These are phyloP conservation scores for Akanthomyces lecanii DNA, from an alignment of 2,329 filamentous ascomycete genomes.

Conservation along the genomic window DNA sequence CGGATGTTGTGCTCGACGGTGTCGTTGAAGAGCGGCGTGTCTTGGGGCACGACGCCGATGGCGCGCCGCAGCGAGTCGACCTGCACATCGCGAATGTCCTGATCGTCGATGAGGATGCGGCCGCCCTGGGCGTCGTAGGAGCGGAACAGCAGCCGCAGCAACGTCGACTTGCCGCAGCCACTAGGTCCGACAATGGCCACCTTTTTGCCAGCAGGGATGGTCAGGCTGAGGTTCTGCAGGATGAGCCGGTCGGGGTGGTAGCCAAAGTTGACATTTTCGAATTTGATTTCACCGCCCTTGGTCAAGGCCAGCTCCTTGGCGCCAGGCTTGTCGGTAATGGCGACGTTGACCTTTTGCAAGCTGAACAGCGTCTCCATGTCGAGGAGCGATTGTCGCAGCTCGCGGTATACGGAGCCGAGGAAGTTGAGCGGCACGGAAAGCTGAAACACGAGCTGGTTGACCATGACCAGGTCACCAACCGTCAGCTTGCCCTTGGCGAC, in stretches of 20 bases:
- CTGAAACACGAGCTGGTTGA: conserved; percentile 98
- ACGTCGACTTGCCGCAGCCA: conserved; percentile 93
- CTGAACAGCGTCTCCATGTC: conserved; percentile 99
- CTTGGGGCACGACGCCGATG: conserved; percentile 95
- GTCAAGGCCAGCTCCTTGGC: conserved; percentile 69
- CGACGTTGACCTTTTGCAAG: conserved; percentile 91
- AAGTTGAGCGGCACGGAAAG: conserved; percentile 96
- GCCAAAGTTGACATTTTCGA: conserved; percentile 92
- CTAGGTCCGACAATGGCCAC: conserved; percentile 92
- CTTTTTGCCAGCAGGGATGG: conserved; percentile 93
- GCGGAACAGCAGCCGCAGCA: conserved; percentile 85
- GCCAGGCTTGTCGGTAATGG: conserved; percentile 70
- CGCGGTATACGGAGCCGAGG: conserved; percentile 93
- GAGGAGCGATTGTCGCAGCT: conserved; percentile 86
- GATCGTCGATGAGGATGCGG: conserved; percentile 84
- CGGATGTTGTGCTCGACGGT: conserved; percentile 93
- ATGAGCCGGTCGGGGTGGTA: conserved; percentile 87
- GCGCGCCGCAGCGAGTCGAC: conserved; percentile 77
- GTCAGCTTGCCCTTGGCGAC: conserved; percentile 78
- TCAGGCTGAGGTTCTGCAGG: conserved; percentile 75
- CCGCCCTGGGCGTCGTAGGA: conserved; percentile 88
- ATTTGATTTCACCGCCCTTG: conserved; percentile 82
- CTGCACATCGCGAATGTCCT: conserved; percentile 80
- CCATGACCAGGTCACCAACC: conserved; percentile 95
- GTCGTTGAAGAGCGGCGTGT: conserved; percentile 95